Base-by-base conservation (phyloP, 768 basidiomycete genomes). In the Auricularia auricula-judae region DNA sequence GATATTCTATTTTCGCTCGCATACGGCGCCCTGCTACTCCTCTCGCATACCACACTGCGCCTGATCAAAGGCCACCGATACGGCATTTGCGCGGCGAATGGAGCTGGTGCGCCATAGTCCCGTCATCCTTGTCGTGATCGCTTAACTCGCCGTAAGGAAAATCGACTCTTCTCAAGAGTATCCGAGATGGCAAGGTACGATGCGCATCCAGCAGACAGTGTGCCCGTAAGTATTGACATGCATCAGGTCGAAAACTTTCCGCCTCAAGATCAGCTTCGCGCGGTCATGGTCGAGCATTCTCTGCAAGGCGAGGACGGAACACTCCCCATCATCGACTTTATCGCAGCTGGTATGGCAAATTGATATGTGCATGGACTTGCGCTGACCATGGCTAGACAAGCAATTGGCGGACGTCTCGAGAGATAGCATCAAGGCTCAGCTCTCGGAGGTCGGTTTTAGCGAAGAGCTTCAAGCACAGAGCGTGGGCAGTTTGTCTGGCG, bases 281-380 rank as follows among this genome's bases (percentile, higher is more conserved):
- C 90, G 70, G 85, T 97, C 66, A 98, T 98, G 94, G 95, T 98
- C 39, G 96, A 98, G 76, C 95, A 98, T 77, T 88, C 94, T 34
- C 80, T 98, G 11, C 93, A 95, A 77, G 93, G 95, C 63, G 94
- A 98, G 77, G 92, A 98, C 75, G 83, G 82, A 18, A 88, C 90
- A 10, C 70, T 87, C 65, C 83, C 87, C 54, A 86, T 98, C 62
- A 79, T 94, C 63, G 91, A 96, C 75, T 98, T 98, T 76, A 88
- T 98, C 69, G 87, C 90, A 16, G 81, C 88, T 64, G 90, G 91
- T 89, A 65, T 73, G 21, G 18, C 29, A 29, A 29, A 29, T 29
- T 29, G 29, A 29, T 29, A 29, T 29, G 29, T 29, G 29, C 29
- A 29, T 1, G 29, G 29, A 29, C 29, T 29, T 29, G 29, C 29